Conservation (phyloP, 768 basidiomycete genomes). For the Lentinula boryana region DNA sequence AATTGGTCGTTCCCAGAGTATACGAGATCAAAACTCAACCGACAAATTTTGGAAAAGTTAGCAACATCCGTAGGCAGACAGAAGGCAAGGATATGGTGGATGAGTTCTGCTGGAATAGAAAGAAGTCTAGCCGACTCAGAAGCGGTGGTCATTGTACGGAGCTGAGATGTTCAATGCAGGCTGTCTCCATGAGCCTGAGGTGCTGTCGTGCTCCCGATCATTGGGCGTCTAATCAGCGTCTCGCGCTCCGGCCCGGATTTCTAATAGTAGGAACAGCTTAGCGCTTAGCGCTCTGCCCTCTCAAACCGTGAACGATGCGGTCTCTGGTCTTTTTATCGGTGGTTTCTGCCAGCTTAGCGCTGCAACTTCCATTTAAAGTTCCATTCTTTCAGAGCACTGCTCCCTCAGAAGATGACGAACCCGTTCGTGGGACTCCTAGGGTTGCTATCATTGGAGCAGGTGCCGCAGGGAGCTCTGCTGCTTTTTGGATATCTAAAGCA, state of each 20-base stretch:
- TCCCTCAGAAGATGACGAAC: slow-evolving; percentile 12
- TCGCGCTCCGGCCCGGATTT: background rate
- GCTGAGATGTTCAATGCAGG: background rate
- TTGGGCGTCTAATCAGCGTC: background rate
- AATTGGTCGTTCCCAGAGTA: slow-evolving; percentile 46
- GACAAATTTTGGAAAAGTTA: slow-evolving; percentile 53
- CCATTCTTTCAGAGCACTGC: slow-evolving; percentile 44
- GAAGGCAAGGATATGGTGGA: slow-evolving; percentile 50
- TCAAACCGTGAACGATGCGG: background rate
- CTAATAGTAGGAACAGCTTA: background rate
- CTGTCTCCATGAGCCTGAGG: background rate
- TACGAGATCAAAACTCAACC: slow-evolving; percentile 39
- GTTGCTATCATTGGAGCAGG: slow-evolving; percentile 87
- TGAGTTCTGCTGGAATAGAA: slow-evolving; percentile 50
- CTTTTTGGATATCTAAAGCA: slow-evolving; percentile 78
- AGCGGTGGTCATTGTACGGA: background rate
- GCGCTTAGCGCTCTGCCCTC: background rate
- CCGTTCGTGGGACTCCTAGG: slow-evolving; percentile 32
- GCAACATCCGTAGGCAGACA: slow-evolving; percentile 55
- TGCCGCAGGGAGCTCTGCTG: slow-evolving; percentile 80
- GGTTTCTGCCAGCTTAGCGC: slow-evolving; percentile 8
- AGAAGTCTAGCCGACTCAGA: slow-evolving; percentile 9
- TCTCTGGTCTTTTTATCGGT: background rate
- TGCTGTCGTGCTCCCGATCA: background rate
- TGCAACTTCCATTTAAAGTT: slow-evolving; percentile 49